phyloP scores from a whole-genome alignment of 73 alveolate species.

The Tetrahymena thermophila region DNA sequence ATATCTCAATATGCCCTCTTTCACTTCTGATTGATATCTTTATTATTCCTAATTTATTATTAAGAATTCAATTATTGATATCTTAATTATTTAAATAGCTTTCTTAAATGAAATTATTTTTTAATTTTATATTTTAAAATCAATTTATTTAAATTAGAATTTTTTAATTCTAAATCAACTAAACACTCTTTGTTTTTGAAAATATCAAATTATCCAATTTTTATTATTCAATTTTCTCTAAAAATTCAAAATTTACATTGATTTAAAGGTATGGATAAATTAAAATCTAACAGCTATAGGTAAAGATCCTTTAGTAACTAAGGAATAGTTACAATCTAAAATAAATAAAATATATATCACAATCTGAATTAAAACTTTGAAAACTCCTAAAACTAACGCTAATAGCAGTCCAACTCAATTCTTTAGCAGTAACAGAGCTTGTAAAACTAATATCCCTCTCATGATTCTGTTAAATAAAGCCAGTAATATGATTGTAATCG shows the following conservation, averaged over 20 bases:
- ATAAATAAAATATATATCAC: background rate
- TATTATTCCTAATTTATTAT: no score
- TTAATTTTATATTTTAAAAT: no score
- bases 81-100: no score
- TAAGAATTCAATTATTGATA: no score
- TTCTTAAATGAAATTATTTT: no score
- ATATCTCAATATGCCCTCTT: no score
- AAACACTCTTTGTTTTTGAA: background rate
- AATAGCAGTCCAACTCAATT: background rate
- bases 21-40: no score
- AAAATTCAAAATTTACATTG: background rate
- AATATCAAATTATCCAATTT: background rate
- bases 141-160: no score
- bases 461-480: background rate
- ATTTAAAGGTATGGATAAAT: background rate
- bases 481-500: background rate
- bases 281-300: background rate
- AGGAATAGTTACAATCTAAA: background rate
- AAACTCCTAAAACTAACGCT: background rate
- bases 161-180: no score
- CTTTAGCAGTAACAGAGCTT: background rate
- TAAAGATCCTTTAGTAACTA: background rate
- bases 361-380: background rate
- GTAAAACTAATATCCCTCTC: background rate
- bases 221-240: background rate